phyloP scores from a whole-genome alignment of 1,284 basidiomycete species.

The Cerrena zonata region DNA sequence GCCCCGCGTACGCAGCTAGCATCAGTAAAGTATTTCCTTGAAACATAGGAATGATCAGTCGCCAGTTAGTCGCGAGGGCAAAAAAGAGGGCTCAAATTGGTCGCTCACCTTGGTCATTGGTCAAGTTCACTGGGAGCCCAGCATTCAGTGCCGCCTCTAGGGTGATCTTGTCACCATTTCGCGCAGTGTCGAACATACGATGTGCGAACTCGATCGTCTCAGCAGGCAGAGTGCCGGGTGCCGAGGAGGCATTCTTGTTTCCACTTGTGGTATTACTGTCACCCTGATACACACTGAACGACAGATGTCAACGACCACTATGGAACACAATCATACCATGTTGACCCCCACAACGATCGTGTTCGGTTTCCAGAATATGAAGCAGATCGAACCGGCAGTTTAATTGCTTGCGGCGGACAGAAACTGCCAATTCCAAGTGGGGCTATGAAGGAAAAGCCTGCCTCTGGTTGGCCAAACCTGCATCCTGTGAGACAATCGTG shows the following conservation, averaged over 20 bases:
- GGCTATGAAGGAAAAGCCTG: too few relatives aligned
- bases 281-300: neutral
- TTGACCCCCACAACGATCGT: neutral
- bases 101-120: slow-evolving; percentile 60
- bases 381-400: too few relatives aligned
- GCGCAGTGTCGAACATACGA: slow-evolving; percentile 73
- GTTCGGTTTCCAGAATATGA: too few relatives aligned
- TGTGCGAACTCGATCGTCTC: slow-evolving; percentile 66
- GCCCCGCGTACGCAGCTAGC: slow-evolving; percentile 78
- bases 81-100: neutral
- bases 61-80: neutral
- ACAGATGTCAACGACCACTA: neutral
- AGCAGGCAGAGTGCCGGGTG: slow-evolving; percentile 24
- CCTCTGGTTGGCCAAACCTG: too few relatives aligned
- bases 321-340: neutral
- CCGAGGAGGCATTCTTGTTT: neutral
- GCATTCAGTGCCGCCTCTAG: slow-evolving; percentile 60
- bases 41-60: neutral
- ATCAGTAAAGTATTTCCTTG: slow-evolving; percentile 75
- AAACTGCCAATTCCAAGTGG: too few relatives aligned
- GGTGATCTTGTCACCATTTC: slow-evolving; percentile 49
- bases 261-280: neutral
- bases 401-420: too few relatives aligned
- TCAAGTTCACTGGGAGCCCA: slow-evolving; percentile 74
- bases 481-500: too few relatives aligned